A percentile compares a stretch with the other conserved stretches of the same genome.
Evolutionary conservation across 2,329 filamentous ascomycete species (phyloP).

Genomic region (Chlorencoelia australis): DNA sequence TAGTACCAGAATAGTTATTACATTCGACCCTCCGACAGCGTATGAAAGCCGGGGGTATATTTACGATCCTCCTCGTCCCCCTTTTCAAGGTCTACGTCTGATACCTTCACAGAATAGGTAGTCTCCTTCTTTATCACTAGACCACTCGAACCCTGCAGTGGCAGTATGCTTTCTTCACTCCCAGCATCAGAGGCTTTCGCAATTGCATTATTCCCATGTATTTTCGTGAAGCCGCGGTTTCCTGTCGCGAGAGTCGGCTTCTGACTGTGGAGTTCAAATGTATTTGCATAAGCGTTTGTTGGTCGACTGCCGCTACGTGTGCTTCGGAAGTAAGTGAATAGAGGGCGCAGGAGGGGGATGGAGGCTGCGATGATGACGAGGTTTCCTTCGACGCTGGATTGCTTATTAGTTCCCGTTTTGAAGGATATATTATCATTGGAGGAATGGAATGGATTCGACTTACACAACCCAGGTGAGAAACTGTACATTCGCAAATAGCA

Average conservation of each 20-base stretch:
- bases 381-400: slow-evolving; percentile 10
- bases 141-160: not conserved
- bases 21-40: too few relatives aligned
- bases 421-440: not conserved
- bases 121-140: not conserved
- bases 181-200: not conserved
- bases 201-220: not conserved
- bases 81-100: not conserved
- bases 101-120: not conserved
- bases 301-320: not conserved
- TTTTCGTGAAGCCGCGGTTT: not conserved
- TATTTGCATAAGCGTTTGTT: not conserved
- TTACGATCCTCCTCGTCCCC: not conserved
- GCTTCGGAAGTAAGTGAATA: slow-evolving; percentile 1
- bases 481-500: slow-evolving; percentile 3
- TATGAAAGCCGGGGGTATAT: too few relatives aligned
- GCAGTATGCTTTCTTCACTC: slow-evolving; percentile 1
- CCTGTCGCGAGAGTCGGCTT: not conserved
- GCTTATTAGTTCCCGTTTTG: slow-evolving; percentile 6
- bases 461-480: slow-evolving; percentile 14
- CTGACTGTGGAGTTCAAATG: not conserved
- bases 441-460: not conserved
- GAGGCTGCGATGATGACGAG: slow-evolving; percentile 15
- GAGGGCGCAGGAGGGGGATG: slow-evolving; percentile 12
- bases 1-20: too few relatives aligned